A percentile compares a stretch with the other conserved stretches of the same genome.
Conservation (phyloP, 1,284 basidiomycete species). For the Agaricales sp. region DNA sequence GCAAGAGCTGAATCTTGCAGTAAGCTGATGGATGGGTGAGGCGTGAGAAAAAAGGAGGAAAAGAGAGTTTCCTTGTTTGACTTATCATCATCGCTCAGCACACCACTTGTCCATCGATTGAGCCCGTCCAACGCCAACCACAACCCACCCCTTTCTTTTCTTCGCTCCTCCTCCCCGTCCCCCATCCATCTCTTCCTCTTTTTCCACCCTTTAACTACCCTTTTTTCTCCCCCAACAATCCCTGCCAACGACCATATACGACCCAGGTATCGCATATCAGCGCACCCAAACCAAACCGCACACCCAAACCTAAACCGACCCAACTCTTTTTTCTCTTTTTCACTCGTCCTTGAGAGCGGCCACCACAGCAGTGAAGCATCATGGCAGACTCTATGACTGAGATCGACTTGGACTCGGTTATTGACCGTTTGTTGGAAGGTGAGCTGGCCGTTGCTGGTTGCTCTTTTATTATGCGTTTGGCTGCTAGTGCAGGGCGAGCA, state of each 20-base stretch:
- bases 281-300: neutral
- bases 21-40: too few relatives aligned
- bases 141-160: slow-evolving; percentile 8
- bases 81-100: slow-evolving; percentile 1
- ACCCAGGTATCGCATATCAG: neutral
- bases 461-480: slow-evolving; percentile 9
- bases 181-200: slow-evolving; percentile 5
- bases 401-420: slow-evolving; percentile 97
- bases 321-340: neutral
- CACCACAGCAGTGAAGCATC: neutral
- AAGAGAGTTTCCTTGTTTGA: neutral
- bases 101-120: slow-evolving; percentile 17
- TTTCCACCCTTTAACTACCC: slow-evolving; percentile 4
- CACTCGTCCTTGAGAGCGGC: neutral
- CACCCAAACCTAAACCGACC: neutral
- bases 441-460: slow-evolving; percentile 33
- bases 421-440: slow-evolving; percentile 95
- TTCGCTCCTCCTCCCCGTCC: slow-evolving; percentile 2
- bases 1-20: too few relatives aligned
- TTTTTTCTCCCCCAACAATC: slow-evolving; percentile 10
- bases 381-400: slow-evolving; percentile 69
- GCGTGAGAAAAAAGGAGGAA: neutral
- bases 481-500: slow-evolving; percentile 7
- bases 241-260: too few relatives aligned
- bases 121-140: slow-evolving; percentile 10